Percentiles rank a stretch among this genome's conserved stretches.
These are phyloP conservation scores for Venustampulla echinocandica DNA, from an alignment of 495 filamentous ascomycete species.

Conservation along the genomic window DNA sequence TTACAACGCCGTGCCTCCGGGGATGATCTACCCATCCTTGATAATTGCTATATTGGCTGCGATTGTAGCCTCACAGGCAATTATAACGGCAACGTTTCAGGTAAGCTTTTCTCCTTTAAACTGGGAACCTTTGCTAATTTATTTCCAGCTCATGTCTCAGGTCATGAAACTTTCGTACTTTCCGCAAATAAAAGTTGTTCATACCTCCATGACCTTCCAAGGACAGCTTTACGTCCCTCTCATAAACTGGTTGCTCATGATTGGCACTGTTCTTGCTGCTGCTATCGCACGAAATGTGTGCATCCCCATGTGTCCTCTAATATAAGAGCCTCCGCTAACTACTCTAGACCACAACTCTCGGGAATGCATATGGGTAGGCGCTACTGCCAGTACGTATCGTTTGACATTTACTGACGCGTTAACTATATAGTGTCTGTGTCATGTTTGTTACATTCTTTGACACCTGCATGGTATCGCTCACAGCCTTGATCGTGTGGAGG, in stretches of 20 bases:
- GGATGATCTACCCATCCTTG: constrained; percentile 55
- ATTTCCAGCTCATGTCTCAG: constrained; percentile 48
- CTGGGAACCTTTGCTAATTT: neutral
- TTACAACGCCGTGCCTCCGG: constrained; percentile 55
- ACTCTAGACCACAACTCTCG: constrained; percentile 38
- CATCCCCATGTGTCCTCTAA: neutral
- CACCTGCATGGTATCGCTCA: constrained; percentile 58
- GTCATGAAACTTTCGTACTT: constrained; percentile 69
- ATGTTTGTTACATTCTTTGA: constrained; percentile 67
- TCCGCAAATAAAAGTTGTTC: constrained; percentile 59
- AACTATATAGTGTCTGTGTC: constrained; percentile 55
- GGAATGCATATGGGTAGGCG: constrained; percentile 36
- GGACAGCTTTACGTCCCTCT: constrained; percentile 64
- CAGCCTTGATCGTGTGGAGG: constrained; percentile 59
- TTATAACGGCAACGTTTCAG: constrained; percentile 64
- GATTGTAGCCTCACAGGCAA: constrained; percentile 64
- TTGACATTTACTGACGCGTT: neutral
- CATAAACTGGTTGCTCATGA: constrained; percentile 64
- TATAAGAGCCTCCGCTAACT: neutral
- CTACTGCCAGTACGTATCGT: neutral
- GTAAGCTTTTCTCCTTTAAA: constrained; percentile 3
- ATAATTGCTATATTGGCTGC: constrained; percentile 59
- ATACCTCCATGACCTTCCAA: constrained; percentile 56
- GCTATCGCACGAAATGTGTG: constrained; percentile 59
- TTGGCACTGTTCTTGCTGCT: constrained; percentile 60